Evolutionary conservation across 2,329 filamentous ascomycete genomes (phyloP).

Genomic region (Fusarium chaquense): DNA sequence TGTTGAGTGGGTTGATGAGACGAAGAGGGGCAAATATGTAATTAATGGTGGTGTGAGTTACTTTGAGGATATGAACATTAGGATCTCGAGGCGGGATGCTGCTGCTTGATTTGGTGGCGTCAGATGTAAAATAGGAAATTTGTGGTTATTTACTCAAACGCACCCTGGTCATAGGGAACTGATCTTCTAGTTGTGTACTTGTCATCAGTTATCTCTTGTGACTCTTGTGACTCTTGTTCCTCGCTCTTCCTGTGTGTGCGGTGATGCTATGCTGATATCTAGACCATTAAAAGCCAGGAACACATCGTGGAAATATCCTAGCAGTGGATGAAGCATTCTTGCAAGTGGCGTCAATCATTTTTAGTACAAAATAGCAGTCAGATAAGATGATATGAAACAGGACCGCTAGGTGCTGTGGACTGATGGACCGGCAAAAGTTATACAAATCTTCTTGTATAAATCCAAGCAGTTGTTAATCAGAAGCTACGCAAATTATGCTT

Average conservation of each 20-base stretch:
- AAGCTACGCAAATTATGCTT: accelerated
- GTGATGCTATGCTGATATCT: too few species aligned
- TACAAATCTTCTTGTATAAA: too few species aligned
- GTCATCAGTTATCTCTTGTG: neutral
- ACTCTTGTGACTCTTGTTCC: neutral
- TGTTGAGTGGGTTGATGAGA: slow-evolving; percentile 17
- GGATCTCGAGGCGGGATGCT: slow-evolving; percentile 15
- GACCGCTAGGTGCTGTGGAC: too few species aligned
- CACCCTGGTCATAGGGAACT: neutral
- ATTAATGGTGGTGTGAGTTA: slow-evolving; percentile 39
- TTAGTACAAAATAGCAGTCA: too few species aligned
- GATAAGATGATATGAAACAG: too few species aligned
- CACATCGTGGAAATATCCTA: too few species aligned
- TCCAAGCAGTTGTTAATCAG: too few species aligned
- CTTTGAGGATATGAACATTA: slow-evolving; percentile 35
- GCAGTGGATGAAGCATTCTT: too few species aligned
- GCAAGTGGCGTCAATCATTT: too few species aligned
- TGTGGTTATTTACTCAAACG: neutral
- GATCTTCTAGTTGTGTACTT: accelerated
- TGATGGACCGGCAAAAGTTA: too few species aligned
- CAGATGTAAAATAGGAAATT: accelerated
- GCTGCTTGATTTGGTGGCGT: neutral
- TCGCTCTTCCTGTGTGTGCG: too few species aligned
- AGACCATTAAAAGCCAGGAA: too few species aligned
- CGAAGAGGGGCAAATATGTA: slow-evolving; percentile 25